Conservation (phyloP, 495 filamentous ascomycete species). For the Echria macrotheca region DNA sequence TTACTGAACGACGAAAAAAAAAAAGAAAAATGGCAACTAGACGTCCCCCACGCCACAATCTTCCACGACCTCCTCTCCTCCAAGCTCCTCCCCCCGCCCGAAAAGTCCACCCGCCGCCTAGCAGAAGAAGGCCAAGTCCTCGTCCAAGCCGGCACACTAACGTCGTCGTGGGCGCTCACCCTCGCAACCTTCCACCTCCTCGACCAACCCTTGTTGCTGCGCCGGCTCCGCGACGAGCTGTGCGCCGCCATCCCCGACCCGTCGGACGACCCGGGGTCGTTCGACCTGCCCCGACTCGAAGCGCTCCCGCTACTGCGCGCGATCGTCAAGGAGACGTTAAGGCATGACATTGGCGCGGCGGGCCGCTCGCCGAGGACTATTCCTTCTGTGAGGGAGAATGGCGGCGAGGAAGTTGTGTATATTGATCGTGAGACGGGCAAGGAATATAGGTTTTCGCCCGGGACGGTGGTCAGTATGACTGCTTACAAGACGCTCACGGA, state of each 20-base stretch:
- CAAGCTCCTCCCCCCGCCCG: slow-evolving; percentile 18
- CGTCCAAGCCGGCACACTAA: slow-evolving; percentile 23
- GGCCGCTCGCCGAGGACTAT: slow-evolving; percentile 39
- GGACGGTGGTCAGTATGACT: slow-evolving; percentile 38
- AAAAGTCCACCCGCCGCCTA: slow-evolving; percentile 23
- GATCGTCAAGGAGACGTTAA: slow-evolving; percentile 39
- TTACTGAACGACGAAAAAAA: no score
- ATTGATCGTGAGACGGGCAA: background rate
- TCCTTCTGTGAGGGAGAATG: no score
- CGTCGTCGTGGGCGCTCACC: slow-evolving; percentile 22
- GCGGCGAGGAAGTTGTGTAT: slow-evolving; percentile 37
- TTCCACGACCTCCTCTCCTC: slow-evolving; percentile 27
- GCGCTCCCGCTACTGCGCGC: slow-evolving; percentile 40
- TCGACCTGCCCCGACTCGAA: slow-evolving; percentile 38
- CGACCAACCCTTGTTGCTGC: slow-evolving; percentile 12
- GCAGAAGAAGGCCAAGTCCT: slow-evolving; percentile 29
- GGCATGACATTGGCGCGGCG: slow-evolving; percentile 37
- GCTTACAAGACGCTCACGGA: slow-evolving; percentile 37
- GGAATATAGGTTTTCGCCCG: background rate
- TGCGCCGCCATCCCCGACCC: slow-evolving; percentile 10
- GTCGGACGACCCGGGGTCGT: slow-evolving; percentile 13
- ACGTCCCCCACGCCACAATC: slow-evolving; percentile 21
- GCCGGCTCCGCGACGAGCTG: slow-evolving; percentile 26
- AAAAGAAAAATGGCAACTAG: background rate
- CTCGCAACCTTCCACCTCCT: slow-evolving; percentile 28